Evolutionary conservation across 1,284 basidiomycete genomes (phyloP).

Genomic region (Irpex sp.): DNA sequence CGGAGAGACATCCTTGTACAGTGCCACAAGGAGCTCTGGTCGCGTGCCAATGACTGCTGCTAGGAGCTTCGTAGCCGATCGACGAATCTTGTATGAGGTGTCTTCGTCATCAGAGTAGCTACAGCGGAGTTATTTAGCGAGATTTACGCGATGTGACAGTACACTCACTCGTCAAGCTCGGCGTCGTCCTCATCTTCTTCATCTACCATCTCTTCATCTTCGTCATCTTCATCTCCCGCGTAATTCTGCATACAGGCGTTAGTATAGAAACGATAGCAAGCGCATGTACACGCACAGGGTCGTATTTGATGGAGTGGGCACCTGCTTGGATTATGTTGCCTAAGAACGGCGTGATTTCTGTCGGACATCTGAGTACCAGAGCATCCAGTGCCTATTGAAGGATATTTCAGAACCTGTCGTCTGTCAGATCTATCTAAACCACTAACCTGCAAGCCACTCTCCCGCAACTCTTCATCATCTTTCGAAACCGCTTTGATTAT

Average conservation of each 20-base stretch:
- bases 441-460: slow-evolving; percentile 69
- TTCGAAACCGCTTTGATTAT: slow-evolving; percentile 63
- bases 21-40: slow-evolving; percentile 75
- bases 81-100: slow-evolving; percentile 97
- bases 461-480: slow-evolving; percentile 80
- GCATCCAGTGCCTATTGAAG: slow-evolving; percentile 73
- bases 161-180: slow-evolving; percentile 66
- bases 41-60: slow-evolving; percentile 84
- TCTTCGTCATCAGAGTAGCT: slow-evolving; percentile 98
- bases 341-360: slow-evolving; percentile 77
- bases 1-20: slow-evolving; percentile 85
- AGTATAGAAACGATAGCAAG: slow-evolving; percentile 2
- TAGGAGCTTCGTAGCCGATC: slow-evolving; percentile 89
- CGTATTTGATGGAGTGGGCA: slow-evolving; percentile 83
- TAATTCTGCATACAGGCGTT: slow-evolving; percentile 65
- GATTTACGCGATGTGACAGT: background rate
- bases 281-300: slow-evolving; percentile 65
- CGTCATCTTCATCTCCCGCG: slow-evolving; percentile 66
- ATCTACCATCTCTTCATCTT: slow-evolving; percentile 82
- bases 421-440: background rate
- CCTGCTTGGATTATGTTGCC: slow-evolving; percentile 66
- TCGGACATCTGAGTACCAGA: slow-evolving; percentile 78
- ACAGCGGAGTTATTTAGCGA: slow-evolving; percentile 2
- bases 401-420: background rate
- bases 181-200: slow-evolving; percentile 79